Evolutionary conservation across 169 alveolate species (phyloP).

Genomic region (Plasmodium gonderi): DNA sequence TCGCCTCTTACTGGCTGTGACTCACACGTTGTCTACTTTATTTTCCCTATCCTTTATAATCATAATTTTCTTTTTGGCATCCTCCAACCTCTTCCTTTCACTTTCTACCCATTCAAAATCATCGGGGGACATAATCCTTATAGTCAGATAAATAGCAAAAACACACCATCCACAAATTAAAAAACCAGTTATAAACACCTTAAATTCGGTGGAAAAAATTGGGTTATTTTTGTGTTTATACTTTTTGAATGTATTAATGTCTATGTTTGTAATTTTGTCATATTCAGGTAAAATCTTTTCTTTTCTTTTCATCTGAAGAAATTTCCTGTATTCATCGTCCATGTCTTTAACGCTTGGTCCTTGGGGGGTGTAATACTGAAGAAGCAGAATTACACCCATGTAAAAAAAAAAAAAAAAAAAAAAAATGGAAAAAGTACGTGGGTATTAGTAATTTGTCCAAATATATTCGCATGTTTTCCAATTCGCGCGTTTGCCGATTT

Average conservation of each 20-base stretch:
- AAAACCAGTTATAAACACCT: slow-evolving; percentile 74
- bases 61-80: slow-evolving; percentile 80
- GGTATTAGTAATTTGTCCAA: not conserved
- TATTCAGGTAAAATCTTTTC: slow-evolving; percentile 35
- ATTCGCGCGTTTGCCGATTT: no score
- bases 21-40: slow-evolving; percentile 2
- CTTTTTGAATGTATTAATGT: slow-evolving; percentile 51
- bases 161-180: slow-evolving; percentile 81
- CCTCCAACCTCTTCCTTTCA: slow-evolving; percentile 83
- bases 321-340: slow-evolving; percentile 53
- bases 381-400: no score
- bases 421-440: not conserved
- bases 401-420: not conserved
- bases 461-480: no score
- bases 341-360: slow-evolving; percentile 71
- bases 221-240: slow-evolving; percentile 69
- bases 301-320: slow-evolving; percentile 19
- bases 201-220: slow-evolving; percentile 63
- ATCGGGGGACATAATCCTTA: slow-evolving; percentile 82
- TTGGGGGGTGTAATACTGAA: slow-evolving; percentile 32
- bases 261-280: slow-evolving; percentile 52
- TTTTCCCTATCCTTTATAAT: slow-evolving; percentile 31
- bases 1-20: no score
- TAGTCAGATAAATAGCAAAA: slow-evolving; percentile 80
- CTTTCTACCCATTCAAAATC: slow-evolving; percentile 85